phyloP scores from a whole-genome alignment of 768 basidiomycete genomes.

The Tremella fuciformis region DNA sequence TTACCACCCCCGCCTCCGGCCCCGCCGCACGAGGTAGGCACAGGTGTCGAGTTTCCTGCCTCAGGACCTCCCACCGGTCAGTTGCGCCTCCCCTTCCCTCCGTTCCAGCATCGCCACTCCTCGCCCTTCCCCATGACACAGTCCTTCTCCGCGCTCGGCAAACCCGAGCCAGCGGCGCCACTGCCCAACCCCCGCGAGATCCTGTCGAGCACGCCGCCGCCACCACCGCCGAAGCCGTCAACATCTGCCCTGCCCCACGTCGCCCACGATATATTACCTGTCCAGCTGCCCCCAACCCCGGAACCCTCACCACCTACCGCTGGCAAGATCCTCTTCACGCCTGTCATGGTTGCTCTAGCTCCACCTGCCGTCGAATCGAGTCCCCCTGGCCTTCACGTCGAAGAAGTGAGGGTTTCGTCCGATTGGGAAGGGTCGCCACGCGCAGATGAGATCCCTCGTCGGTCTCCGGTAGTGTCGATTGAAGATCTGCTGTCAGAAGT shows the following conservation, averaged over 20 bases:
- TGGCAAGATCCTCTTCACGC: constrained; percentile 27
- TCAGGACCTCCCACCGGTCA: not conserved
- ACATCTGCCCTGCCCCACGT: constrained; percentile 20
- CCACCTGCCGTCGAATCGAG: constrained; percentile 34
- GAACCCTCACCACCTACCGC: constrained; percentile 34
- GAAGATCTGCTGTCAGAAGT: not conserved
- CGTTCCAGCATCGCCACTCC: constrained; percentile 41
- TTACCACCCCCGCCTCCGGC: constrained; percentile 21
- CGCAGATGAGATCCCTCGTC: constrained; percentile 9
- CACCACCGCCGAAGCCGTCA: constrained; percentile 28
- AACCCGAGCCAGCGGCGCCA: constrained; percentile 17
- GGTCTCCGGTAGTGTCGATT: constrained; percentile 17
- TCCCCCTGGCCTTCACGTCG: constrained; percentile 2
- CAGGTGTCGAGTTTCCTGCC: constrained; percentile 2
- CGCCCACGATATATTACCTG: constrained; percentile 9
- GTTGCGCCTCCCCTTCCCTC: constrained; percentile 26
- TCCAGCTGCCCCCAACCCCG: constrained; percentile 31
- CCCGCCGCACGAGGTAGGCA: constrained; percentile 3
- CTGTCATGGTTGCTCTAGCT: constrained; percentile 39
- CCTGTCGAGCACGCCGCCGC: constrained; percentile 15
- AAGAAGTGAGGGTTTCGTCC: not conserved
- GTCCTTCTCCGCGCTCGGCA: constrained; percentile 41
- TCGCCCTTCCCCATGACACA: constrained; percentile 37
- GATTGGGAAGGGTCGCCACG: not conserved
- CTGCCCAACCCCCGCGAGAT: not conserved